A percentile compares a stretch with the other conserved stretches of the same genome.
Conservation (phyloP, 164 flowering plant genomes). For the Litsea cubeba region DNA sequence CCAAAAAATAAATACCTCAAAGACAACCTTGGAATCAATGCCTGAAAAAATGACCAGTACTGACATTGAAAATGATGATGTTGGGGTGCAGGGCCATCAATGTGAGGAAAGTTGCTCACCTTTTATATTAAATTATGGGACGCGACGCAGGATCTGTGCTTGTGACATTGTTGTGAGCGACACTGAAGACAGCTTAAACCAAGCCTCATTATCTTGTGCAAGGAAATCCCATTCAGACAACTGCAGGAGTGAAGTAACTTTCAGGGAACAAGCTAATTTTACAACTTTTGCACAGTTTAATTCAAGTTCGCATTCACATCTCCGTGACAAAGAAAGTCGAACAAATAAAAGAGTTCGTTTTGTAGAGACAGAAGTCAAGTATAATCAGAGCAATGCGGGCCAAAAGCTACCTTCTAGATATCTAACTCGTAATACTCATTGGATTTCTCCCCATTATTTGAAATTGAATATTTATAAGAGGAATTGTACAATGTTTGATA, state of each 20-base stretch:
- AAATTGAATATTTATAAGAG: background rate
- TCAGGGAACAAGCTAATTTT: slow-evolving; percentile 10
- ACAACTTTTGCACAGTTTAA: background rate
- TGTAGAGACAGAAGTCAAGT: slow-evolving; percentile 30
- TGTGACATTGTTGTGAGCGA: slow-evolving; percentile 22
- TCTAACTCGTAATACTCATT: slow-evolving; percentile 26
- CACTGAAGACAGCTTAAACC: slow-evolving; percentile 15
- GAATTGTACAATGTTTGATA: background rate
- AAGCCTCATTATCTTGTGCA: slow-evolving; percentile 5
- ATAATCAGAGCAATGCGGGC: slow-evolving; percentile 18
- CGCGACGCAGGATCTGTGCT: slow-evolving; percentile 24
- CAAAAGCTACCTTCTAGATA: slow-evolving; percentile 20
- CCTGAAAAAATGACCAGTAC: slow-evolving; percentile 5
- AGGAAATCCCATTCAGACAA: background rate
- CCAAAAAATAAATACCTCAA: background rate
- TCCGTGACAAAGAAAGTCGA: slow-evolving; percentile 18
- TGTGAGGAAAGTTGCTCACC: slow-evolving; percentile 25
- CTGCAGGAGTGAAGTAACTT: background rate
- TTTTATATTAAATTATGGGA: slow-evolving; percentile 22
- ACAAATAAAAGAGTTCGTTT: slow-evolving; percentile 59
- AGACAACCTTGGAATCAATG: slow-evolving; percentile 2
- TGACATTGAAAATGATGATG: slow-evolving; percentile 21
- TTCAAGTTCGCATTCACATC: slow-evolving; percentile 12
- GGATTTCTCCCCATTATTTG: background rate
- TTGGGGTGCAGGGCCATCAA: slow-evolving; percentile 17